These are phyloP conservation scores for Rhizopus delemar DNA, from an alignment of 371 early-diverging fungal genomes.

Conservation along the genomic window DNA sequence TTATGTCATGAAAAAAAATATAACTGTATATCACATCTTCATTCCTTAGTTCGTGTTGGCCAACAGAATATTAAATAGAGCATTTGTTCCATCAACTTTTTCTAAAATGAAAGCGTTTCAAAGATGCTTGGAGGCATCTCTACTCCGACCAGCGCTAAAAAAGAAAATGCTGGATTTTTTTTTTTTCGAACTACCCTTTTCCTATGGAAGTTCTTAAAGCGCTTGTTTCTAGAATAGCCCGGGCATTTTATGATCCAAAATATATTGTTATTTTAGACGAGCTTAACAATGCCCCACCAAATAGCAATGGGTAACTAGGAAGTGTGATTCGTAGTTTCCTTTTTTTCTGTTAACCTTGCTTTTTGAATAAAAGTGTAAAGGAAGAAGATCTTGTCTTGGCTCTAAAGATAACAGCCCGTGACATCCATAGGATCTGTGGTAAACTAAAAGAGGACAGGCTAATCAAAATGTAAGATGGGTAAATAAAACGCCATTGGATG, in stretches of 20 bases:
- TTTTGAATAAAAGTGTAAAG: conserved; percentile 35
- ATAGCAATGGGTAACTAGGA: conserved; percentile 51
- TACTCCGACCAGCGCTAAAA: not conserved
- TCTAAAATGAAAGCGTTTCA: too few species aligned
- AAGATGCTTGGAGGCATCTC: too few species aligned
- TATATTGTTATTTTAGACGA: conserved; percentile 83
- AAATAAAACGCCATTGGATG: not conserved
- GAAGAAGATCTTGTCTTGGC: conserved; percentile 79
- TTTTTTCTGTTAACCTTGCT: not conserved
- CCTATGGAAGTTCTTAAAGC: conserved; percentile 63
- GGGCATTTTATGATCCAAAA: conserved; percentile 83
- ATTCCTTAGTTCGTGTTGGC: too few species aligned
- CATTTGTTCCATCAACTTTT: too few species aligned
- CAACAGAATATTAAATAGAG: too few species aligned
- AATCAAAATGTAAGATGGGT: conserved; percentile 64
- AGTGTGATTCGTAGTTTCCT: conserved; percentile 3
- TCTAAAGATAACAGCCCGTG: conserved; percentile 69
- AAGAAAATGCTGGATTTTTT: not conserved
- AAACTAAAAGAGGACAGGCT: conserved; percentile 75
- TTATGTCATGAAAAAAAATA: too few species aligned
- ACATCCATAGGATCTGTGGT: conserved; percentile 80
- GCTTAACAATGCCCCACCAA: conserved; percentile 59
- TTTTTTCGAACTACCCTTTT: conserved; percentile 3
- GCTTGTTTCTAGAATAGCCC: conserved; percentile 79
- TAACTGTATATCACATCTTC: too few species aligned